Conservation (phyloP, 2,329 filamentous ascomycete species). For the Alternaria incomplexa region DNA sequence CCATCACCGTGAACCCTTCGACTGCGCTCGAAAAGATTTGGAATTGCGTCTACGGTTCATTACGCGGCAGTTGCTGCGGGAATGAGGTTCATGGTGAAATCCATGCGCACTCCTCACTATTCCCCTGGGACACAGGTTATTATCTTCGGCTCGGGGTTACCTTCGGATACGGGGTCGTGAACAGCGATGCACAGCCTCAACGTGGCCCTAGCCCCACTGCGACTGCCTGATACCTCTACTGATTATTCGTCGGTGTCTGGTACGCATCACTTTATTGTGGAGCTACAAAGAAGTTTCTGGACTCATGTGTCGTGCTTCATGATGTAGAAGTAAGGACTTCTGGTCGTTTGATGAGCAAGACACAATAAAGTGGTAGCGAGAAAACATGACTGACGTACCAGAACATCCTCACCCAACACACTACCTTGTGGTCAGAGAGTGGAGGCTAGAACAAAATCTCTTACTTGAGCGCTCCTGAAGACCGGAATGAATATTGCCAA, state of each 20-base stretch:
- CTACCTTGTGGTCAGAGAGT: neutral
- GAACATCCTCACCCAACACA: neutral
- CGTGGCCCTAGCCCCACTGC: neutral
- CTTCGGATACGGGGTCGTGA: neutral
- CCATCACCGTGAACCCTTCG: neutral
- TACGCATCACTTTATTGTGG: neutral
- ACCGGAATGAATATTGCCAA: neutral
- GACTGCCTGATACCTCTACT: neutral
- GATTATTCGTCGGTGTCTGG: neutral
- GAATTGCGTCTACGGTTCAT: neutral
- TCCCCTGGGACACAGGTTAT: neutral
- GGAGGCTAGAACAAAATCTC: neutral
- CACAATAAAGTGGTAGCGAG: neutral
- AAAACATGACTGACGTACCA: neutral
- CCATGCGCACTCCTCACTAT: neutral
- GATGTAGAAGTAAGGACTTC: neutral
- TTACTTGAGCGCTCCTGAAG: no score
- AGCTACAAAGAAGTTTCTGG: neutral
- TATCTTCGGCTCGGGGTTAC: neutral
- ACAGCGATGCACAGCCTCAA: neutral
- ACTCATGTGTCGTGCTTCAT: neutral
- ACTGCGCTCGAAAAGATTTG: neutral
- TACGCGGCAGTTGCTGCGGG: neutral
- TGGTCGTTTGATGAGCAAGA: neutral
- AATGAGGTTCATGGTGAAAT: neutral